Percentiles rank a stretch among this genome's conserved stretches.
These are phyloP conservation scores for Ceratocystis papillata DNA, from an alignment of 2,329 filamentous ascomycete species.

Conservation along the genomic window DNA sequence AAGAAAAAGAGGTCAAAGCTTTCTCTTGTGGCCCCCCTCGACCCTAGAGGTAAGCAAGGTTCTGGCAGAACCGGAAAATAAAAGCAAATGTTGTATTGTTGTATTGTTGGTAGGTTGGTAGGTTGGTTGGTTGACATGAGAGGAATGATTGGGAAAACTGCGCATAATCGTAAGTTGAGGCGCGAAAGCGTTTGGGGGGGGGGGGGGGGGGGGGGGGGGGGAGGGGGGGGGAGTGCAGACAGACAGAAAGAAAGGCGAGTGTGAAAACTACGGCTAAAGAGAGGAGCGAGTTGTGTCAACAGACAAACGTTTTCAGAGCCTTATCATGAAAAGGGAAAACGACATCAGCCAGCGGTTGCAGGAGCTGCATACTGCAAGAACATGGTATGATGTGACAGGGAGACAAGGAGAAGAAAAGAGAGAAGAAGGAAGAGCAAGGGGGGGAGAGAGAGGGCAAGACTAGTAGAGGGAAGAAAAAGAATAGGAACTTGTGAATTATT, in stretches of 20 bases:
- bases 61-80: neutral
- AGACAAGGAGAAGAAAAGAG: neutral
- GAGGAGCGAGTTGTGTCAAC: no score
- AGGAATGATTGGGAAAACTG: neutral
- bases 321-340: no score
- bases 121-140: neutral
- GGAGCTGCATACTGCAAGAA: no score
- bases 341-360: no score
- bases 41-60: neutral
- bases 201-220: neutral
- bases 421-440: neutral
- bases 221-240: neutral
- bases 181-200: neutral
- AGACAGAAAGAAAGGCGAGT: neutral
- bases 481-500: neutral
- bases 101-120: neutral
- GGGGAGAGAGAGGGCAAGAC: neutral
- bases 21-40: neutral
- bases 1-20: neutral
- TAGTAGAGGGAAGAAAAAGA: neutral
- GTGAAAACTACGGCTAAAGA: no score
- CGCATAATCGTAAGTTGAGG: neutral
- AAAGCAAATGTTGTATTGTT: no score
- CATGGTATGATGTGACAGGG: no score
- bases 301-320: no score